Percentiles rank a stretch among this genome's conserved stretches.
These are phyloP conservation scores for Neonothopanus nambi DNA, from an alignment of 1,284 basidiomycete genomes.

Conservation along the genomic window DNA sequence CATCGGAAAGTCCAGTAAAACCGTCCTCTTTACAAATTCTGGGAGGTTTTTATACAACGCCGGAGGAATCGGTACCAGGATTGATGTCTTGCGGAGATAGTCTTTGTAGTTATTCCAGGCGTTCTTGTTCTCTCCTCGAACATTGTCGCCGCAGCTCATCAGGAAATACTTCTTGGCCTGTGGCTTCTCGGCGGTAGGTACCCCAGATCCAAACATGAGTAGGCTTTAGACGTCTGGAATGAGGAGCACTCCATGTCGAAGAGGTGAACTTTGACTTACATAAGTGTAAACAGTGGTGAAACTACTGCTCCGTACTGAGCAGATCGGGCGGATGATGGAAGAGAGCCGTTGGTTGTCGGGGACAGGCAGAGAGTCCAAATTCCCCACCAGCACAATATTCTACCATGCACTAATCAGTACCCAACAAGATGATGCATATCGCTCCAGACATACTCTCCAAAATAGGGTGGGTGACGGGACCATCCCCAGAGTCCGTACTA, in stretches of 20 bases:
- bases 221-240: slow-evolving; percentile 36
- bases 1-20: slow-evolving; percentile 67
- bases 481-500: slow-evolving; percentile 58
- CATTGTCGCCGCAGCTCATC: slow-evolving; percentile 47
- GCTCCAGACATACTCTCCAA: slow-evolving; percentile 59
- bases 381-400: slow-evolving; percentile 75
- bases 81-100: slow-evolving; percentile 62
- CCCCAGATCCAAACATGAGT: slow-evolving; percentile 67
- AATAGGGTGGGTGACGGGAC: slow-evolving; percentile 75
- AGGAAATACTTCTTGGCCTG: slow-evolving; percentile 67
- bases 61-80: slow-evolving; percentile 68
- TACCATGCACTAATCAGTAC: slow-evolving; percentile 23
- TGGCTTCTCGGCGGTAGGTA: slow-evolving; percentile 76
- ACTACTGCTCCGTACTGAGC: slow-evolving; percentile 63
- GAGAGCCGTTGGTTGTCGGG: slow-evolving; percentile 49
- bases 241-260: neutral
- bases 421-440: neutral
- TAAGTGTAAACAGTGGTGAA: slow-evolving; percentile 64
- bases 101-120: slow-evolving; percentile 59
- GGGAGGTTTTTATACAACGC: slow-evolving; percentile 59
- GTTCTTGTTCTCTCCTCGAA: slow-evolving; percentile 25
- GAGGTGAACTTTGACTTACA: slow-evolving; percentile 43
- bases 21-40: slow-evolving; percentile 50
- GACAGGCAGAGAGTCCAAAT: slow-evolving; percentile 67
- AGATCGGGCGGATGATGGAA: slow-evolving; percentile 42